phyloP scores from a whole-genome alignment of 2,329 filamentous ascomycete genomes.

The Penicillium hesseltinei region DNA sequence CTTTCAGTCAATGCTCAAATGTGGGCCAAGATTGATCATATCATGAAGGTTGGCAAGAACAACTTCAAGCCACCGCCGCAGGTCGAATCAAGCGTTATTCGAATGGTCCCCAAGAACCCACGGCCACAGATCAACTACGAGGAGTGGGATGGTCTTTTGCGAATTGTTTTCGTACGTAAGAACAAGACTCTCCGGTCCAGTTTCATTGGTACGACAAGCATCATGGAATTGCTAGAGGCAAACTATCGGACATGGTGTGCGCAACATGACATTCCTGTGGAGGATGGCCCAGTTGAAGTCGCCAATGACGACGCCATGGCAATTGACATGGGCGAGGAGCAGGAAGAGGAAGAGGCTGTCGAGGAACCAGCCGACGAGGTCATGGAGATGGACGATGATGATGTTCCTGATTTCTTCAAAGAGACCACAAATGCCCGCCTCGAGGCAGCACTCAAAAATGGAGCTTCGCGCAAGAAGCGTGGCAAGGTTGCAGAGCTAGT shows the following conservation, averaged over 20 bases:
- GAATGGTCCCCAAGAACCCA: conserved; percentile 83
- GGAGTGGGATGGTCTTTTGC: conserved; percentile 88
- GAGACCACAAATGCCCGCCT: conserved; percentile 48
- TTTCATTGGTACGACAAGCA: conserved; percentile 76
- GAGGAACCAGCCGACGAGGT: conserved; percentile 52
- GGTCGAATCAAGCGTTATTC: conserved; percentile 87
- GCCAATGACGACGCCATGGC: conserved; percentile 36
- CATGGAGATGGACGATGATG: conserved; percentile 57
- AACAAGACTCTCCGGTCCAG: conserved; percentile 84
- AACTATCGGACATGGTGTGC: conserved; percentile 92
- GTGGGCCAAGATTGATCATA: conserved; percentile 68
- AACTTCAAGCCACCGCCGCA: conserved; percentile 95
- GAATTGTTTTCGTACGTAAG: conserved; percentile 80
- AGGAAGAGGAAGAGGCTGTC: conserved; percentile 23
- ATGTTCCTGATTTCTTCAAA: conserved; percentile 81
- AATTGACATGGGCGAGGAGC: conserved; percentile 36
- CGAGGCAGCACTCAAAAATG: conserved; percentile 42
- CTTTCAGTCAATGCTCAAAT: conserved; percentile 92
- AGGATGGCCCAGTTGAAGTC: conserved; percentile 57
- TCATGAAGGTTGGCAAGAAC: conserved; percentile 93
- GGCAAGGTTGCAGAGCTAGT: conserved; percentile 78
- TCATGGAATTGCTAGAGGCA: conserved; percentile 76
- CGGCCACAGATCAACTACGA: conserved; percentile 87
- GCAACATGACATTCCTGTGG: conserved; percentile 74
- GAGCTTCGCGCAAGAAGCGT: conserved; percentile 66